A percentile compares a stretch with the other conserved stretches of the same genome.
phyloP scores from a whole-genome alignment of 2,329 filamentous ascomycete species.

The Metarhizium guizhouense region DNA sequence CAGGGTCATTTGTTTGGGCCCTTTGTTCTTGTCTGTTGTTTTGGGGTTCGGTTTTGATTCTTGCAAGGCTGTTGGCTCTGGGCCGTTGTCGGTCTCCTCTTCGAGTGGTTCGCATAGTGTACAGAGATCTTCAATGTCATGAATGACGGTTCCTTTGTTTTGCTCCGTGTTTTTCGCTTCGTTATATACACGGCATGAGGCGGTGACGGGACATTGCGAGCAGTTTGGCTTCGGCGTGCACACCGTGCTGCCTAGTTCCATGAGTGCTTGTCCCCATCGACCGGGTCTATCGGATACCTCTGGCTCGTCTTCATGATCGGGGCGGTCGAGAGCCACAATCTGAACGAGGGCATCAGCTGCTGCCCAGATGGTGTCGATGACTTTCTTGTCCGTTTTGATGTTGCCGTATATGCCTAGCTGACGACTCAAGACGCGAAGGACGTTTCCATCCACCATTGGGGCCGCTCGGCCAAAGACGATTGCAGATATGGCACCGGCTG shows the following conservation, averaged over 20 bases:
- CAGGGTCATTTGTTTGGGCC: conserved; percentile 20
- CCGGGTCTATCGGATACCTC: conserved; percentile 38
- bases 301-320: conserved; percentile 11
- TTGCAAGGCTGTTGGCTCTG: conserved; percentile 8
- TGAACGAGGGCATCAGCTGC: conserved; percentile 48
- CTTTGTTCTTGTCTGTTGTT: conserved; percentile 9
- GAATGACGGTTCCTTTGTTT: conserved; percentile 12
- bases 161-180: conserved; percentile 30
- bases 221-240: conserved; percentile 53
- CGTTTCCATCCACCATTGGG: conserved; percentile 57
- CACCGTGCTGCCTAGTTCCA: conserved; percentile 56
- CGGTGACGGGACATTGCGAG: conserved; percentile 37
- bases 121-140: conserved; percentile 44
- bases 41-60: background rate
- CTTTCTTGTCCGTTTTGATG: conserved; percentile 44
- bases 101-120: conserved; percentile 38
- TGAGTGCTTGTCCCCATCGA: conserved; percentile 54
- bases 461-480: conserved; percentile 53
- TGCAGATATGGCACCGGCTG: conserved; percentile 51
- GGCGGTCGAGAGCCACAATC: conserved; percentile 33
- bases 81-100: conserved; percentile 19
- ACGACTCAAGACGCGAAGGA: conserved; percentile 49
- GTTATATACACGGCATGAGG: conserved; percentile 40
- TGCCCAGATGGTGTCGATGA: conserved; percentile 47
- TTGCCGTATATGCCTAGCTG: conserved; percentile 50